Base-by-base conservation (phyloP, 2,329 filamentous ascomycete genomes). In the Ophiostoma novo-ulmi region DNA sequence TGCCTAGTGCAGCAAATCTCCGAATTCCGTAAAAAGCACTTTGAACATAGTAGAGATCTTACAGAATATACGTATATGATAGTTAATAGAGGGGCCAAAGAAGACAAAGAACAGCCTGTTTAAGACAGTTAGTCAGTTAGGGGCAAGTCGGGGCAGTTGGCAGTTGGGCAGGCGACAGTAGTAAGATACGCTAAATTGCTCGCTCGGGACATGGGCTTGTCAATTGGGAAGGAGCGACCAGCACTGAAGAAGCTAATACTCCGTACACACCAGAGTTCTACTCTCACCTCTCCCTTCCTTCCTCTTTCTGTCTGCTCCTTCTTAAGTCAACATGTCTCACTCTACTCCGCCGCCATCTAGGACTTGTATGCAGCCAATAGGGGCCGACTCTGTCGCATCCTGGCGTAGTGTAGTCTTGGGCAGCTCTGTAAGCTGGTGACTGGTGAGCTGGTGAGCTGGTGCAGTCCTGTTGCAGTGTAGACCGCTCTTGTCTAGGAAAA, bases 141-240 rank as follows among this genome's bases (percentile, higher is more conserved):
- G 52, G 8, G 8, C 52, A 20, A 8, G 2, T 26, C 2, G 26
- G 48, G 44, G 48, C 22, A 26, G n/a, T 26, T 58, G 8, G 8
- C 52, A 20, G 44, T 58, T 26, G 52, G 14, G 6, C 6, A 58
- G 58, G 58, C 58, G 31, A 36, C 58, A 17, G 31, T 17, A 35
- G 58, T 31, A 31, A 31, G 31, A 31, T 31, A 63, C 58, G 58
- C 58, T 63, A 63, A 63, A 63, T n/a, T 63, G 26, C 58, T 63
- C 58, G 58, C 58, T 35, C 58, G 58, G 36, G 58, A 63, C 58
- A 63, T 35, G 26, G 26, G 58, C 44, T 58, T 26, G 22, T 26
- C 52, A 26, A 58, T 58, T 58, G 22, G 58, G 58, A 36, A 63
- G 26, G 58, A 63, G 31, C 58, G 58, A 63, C 31, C 31, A 20